These are phyloP conservation scores for Inga leiocalycina DNA, from an alignment of 306 rosid genomes.

Conservation along the genomic window DNA sequence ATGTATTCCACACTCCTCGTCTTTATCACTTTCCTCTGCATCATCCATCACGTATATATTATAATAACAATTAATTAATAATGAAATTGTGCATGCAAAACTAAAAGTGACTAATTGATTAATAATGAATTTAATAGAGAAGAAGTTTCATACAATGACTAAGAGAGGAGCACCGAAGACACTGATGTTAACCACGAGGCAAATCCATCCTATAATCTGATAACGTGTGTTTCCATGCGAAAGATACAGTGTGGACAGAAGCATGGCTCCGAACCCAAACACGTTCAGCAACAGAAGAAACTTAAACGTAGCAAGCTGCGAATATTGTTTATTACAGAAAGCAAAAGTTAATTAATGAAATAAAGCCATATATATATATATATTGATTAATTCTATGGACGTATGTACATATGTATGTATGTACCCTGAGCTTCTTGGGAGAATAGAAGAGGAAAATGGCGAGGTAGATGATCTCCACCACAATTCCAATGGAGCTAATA, in stretches of 20 bases:
- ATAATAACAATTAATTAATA: background rate
- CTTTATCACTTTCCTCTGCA: slow-evolving; percentile 70
- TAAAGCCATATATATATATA: background rate
- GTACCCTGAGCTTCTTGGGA: slow-evolving; percentile 69
- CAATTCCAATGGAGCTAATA: slow-evolving; percentile 65
- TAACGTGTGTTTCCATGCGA: slow-evolving; percentile 56
- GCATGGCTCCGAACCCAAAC: slow-evolving; percentile 72
- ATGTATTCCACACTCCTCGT: slow-evolving; percentile 85
- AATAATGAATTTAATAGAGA: background rate
- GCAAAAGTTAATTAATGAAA: background rate
- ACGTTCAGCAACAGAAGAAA: slow-evolving; percentile 60
- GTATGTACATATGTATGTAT: no score
- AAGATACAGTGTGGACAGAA: slow-evolving; percentile 61
- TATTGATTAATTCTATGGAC: no score
- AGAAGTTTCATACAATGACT: slow-evolving; percentile 51
- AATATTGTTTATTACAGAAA: background rate
- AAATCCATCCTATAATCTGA: slow-evolving; percentile 77
- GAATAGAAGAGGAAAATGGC: slow-evolving; percentile 63
- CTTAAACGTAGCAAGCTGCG: slow-evolving; percentile 62
- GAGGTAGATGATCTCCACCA: slow-evolving; percentile 66
- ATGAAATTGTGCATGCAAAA: background rate
- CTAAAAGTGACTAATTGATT: background rate
- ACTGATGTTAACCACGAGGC: slow-evolving; percentile 61
- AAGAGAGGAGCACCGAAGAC: slow-evolving; percentile 91
- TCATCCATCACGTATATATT: background rate